phyloP scores from a whole-genome alignment of 768 basidiomycete species.

The Lanmaoa rubissima region DNA sequence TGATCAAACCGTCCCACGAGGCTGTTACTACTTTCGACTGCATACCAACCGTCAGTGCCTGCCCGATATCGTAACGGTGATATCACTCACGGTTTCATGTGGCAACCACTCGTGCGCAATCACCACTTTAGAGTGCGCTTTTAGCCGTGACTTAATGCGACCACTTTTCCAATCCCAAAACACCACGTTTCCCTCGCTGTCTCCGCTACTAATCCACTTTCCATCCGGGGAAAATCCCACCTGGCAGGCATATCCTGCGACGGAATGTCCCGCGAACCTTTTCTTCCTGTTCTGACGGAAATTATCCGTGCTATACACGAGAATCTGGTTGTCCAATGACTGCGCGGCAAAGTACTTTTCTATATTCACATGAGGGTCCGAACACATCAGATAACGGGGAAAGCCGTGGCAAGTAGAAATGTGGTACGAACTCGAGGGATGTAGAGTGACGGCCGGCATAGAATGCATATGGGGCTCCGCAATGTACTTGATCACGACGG shows the following conservation, averaged over 20 bases:
- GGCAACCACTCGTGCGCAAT: conserved; percentile 98
- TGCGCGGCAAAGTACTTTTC: conserved; percentile 98
- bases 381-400: conserved; percentile 17
- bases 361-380: conserved; percentile 24
- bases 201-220: conserved; percentile 96
- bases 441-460: conserved; percentile 96
- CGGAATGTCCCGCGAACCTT: conserved; percentile 94
- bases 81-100: conserved; percentile 82
- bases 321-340: conserved; percentile 96
- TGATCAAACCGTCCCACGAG: conserved; percentile 97
- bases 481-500: conserved; percentile 99
- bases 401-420: conserved; percentile 4
- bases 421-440: conserved; percentile 80
- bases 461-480: conserved; percentile 99
- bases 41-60: conserved; percentile 16
- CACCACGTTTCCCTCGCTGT: conserved; percentile 90
- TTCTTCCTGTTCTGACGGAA: conserved; percentile 99
- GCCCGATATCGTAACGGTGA: not conserved
- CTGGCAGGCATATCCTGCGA: conserved; percentile 96
- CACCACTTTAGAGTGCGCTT: conserved; percentile 93
- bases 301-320: conserved; percentile 96
- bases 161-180: conserved; percentile 99
- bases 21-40: conserved; percentile 97
- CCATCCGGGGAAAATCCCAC: conserved; percentile 98
- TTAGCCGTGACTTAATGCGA: conserved; percentile 85